Base-by-base conservation (phyloP, 805 yeast species). In the Yueomyces sp. region DNA sequence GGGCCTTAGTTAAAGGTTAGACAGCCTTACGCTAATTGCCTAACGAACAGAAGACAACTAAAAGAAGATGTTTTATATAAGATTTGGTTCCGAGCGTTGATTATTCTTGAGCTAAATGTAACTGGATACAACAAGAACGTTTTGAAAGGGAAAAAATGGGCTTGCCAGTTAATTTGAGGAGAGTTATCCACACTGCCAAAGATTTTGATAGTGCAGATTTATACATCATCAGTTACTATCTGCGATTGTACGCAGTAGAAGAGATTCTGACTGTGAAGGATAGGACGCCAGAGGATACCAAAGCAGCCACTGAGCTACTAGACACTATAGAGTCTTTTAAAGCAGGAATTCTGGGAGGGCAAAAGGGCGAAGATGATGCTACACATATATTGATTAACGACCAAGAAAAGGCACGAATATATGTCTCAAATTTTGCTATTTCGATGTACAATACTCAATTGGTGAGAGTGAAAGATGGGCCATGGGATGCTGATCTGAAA, bases 251-350 rank as follows among this genome's bases (percentile, higher is more conserved):
- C 55, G 84, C 87, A 0, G 79, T 84, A 3, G 90, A 88, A 59
- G 68, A 75, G 52, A 78, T 90, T 3, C 64, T 90, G 26, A 68
- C 69, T 36, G 61, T 72, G 38, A 73, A 76, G 26, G 95, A 87
- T 54, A 64, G 73, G 27, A 52, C 65, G 2, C 73, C 74, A 5
- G 81, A 72, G 11, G 73, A 74, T 30, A 85, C 85, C 11, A 53
- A 52, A 2, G 76, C 74, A 51, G 85, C 90, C 0, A 64, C 80
- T 40, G 54, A 58, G 2, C 63, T 92, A 39, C 63, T 90, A 44
- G 94, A 82, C 54, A 73, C 73, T 3, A 76, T 92, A 36, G 98
- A 92, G 56, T 46, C 52, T 2, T 63, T 70, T 46, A 80, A 79
- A 53, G 49, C 45, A 2, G 51, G 52, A 5, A 63, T 68, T 28